Percentiles rank a stretch among this genome's conserved stretches.
phyloP scores from a whole-genome alignment of 345 rosid genomes.

The Arabis alpina region DNA sequence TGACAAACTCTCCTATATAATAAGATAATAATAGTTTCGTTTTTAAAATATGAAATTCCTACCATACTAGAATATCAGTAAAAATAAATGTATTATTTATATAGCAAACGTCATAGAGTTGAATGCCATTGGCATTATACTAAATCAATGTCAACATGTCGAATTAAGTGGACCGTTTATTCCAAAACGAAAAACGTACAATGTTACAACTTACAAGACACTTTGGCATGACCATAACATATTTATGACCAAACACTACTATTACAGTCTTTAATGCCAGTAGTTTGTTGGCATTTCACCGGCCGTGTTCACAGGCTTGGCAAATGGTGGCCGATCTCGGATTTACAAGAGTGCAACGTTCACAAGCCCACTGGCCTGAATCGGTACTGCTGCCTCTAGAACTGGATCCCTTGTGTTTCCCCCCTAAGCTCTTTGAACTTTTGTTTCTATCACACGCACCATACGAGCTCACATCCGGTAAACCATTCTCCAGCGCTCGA shows the following conservation, averaged over 20 bases:
- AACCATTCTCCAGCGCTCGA: constrained; percentile 78
- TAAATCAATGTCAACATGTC: not conserved
- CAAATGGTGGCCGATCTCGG: constrained; percentile 58
- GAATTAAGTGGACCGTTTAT: not conserved
- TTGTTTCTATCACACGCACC: constrained; percentile 57
- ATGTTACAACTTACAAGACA: constrained; percentile 18
- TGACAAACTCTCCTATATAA: too few relatives aligned
- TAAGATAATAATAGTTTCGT: too few relatives aligned
- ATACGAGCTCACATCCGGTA: constrained; percentile 70
- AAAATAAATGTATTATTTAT: too few relatives aligned
- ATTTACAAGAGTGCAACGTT: constrained; percentile 73
- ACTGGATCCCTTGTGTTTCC: constrained; percentile 63
- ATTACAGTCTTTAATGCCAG: constrained; percentile 20
- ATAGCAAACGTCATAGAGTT: too few relatives aligned
- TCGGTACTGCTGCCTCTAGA: constrained; percentile 58
- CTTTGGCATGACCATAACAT: constrained; percentile 25
- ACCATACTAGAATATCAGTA: too few relatives aligned
- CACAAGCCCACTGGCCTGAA: constrained; percentile 76
- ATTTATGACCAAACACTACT: constrained; percentile 23
- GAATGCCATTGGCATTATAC: too few relatives aligned
- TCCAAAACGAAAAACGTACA: constrained; percentile 6
- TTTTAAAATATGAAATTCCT: too few relatives aligned
- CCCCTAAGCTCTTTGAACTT: constrained; percentile 56
- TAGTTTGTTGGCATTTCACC: constrained; percentile 25
- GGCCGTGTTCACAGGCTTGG: constrained; percentile 69